phyloP scores from a whole-genome alignment of 2,329 filamentous ascomycete species.

The Allantophomopsis lycopodina region DNA sequence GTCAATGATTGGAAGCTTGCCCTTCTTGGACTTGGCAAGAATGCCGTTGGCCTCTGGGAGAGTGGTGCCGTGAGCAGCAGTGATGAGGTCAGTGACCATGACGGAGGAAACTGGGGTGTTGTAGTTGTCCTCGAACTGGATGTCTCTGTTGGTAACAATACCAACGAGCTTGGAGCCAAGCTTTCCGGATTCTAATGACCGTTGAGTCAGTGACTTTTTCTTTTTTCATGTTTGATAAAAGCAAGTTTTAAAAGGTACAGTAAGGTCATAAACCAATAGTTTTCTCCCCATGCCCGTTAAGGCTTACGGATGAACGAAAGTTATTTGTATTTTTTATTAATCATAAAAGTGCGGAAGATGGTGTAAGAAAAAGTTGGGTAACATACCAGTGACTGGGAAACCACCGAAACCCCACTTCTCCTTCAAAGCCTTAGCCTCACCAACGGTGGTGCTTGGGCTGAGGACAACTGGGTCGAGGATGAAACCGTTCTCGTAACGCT shows the following conservation, averaged over 20 bases:
- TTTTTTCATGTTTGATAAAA: conserved; percentile 24
- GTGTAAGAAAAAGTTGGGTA: conserved; percentile 13
- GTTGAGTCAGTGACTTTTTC: conserved; percentile 22
- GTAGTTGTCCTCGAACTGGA: conserved; percentile 81
- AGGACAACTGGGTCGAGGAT: conserved; percentile 94
- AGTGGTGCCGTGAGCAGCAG: conserved; percentile 69
- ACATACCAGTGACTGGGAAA: conserved; percentile 95
- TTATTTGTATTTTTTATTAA: conserved; percentile 79
- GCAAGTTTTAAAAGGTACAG: conserved; percentile 3
- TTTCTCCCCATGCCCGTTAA: conserved; percentile 74
- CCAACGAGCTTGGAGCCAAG: conserved; percentile 92
- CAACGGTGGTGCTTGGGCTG: conserved; percentile 73
- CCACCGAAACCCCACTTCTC: conserved; percentile 98
- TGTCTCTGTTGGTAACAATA: conserved; percentile 95
- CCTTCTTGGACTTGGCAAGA: conserved; percentile 92
- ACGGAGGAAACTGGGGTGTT: conserved; percentile 67
- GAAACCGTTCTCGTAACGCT: conserved; percentile 98
- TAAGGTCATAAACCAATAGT: conserved; percentile 20
- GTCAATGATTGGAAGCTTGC: conserved; percentile 90
- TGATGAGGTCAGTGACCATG: conserved; percentile 93
- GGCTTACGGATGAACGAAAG: conserved; percentile 99
- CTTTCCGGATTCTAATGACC: conserved; percentile 64
- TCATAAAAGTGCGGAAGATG: conserved; percentile 40
- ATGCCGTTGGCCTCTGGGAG: conserved; percentile 86
- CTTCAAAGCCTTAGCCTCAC: conserved; percentile 83